phyloP scores from a whole-genome alignment of 371 early-diverging fungal species.

The Circinella umbellata region DNA sequence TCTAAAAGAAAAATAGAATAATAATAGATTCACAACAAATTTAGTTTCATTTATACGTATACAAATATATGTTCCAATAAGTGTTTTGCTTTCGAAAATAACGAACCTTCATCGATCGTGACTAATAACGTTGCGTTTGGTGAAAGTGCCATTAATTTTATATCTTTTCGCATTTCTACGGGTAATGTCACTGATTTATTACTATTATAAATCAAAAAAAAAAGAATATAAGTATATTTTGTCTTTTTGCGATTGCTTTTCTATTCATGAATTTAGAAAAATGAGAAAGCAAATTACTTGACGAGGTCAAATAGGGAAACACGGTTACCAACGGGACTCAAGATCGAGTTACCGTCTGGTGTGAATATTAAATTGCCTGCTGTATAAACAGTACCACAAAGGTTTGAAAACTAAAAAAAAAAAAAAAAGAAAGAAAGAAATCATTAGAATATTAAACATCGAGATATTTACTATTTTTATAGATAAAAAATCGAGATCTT shows the following conservation, averaged over 20 bases:
- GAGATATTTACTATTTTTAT: too few relatives aligned
- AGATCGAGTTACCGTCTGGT: slow-evolving; percentile 92
- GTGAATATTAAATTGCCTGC: slow-evolving; percentile 94
- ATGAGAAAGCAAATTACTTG: slow-evolving; percentile 59
- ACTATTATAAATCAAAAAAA: slow-evolving; percentile 36
- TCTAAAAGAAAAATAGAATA: slow-evolving; percentile 48
- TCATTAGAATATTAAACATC: neutral
- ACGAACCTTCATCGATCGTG: slow-evolving; percentile 88
- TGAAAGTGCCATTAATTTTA: slow-evolving; percentile 86
- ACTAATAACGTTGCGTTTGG: slow-evolving; percentile 89
- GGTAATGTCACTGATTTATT: slow-evolving; percentile 93
- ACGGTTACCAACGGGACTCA: slow-evolving; percentile 97
- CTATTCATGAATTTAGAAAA: neutral
- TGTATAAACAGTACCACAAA: slow-evolving; percentile 96
- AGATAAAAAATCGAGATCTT: neutral
- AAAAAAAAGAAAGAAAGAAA: neutral
- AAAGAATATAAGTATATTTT: too few relatives aligned
- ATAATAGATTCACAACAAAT: too few relatives aligned
- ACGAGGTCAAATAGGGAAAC: slow-evolving; percentile 95
- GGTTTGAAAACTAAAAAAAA: slow-evolving; percentile 78
- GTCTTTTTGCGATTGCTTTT: neutral
- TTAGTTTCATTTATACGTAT: too few relatives aligned
- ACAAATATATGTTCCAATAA: too few relatives aligned
- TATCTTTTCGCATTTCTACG: slow-evolving; percentile 90
- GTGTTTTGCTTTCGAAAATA: neutral